Evolutionary conservation across 331 rosid species (phyloP), one percentile per base, ranked within the genome.

Genomic region (Dryas integrifolia): DNA sequence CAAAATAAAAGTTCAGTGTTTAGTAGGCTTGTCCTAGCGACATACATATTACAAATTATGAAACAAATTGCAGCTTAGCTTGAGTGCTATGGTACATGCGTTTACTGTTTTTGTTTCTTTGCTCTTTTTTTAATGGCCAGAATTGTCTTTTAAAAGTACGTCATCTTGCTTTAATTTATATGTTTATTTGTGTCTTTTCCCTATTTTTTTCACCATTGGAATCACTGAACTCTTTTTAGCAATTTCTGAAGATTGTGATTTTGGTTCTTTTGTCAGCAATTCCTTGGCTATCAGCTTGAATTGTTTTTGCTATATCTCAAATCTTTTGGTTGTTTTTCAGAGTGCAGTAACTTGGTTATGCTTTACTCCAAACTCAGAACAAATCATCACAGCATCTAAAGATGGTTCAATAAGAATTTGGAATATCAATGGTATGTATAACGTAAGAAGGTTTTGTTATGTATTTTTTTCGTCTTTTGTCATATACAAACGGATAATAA

Each of bases 271-370:
- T n/a, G 12, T 55, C 9, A 41, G 15, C 7, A 61, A 51, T 26
- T 46, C 4, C 15, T 71, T 57, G 49, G 50, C 75, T 67, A 69
- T 74, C 21, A 18, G 69, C 67, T 75, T 78, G 72, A 77, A 44
- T 77, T 73, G 62, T 76, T 38, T 39, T 43, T 76, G 44, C 72
- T 72, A 39, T 50, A 5, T 74, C 77, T 74, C 26, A 72, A 13
- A 69, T 76, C 44, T 10, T 58, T 26, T 74, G 73, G 50, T 80
- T 70, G 59, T 51, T 72, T 63, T 81, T 70, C 86, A 95, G 99
- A 92, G 99, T 85, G 99, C 99, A 7, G 98, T 92, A 70, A 92
- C 98, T 72, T 95, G 99, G 99, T 86, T 95, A 69, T 92, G 99
- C 86, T 95, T 95, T 77, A 12, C 89, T 35, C 90, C 96, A 41